Conservation (phyloP, 2,329 filamentous ascomycete species). For the Colletotrichum sidae region DNA sequence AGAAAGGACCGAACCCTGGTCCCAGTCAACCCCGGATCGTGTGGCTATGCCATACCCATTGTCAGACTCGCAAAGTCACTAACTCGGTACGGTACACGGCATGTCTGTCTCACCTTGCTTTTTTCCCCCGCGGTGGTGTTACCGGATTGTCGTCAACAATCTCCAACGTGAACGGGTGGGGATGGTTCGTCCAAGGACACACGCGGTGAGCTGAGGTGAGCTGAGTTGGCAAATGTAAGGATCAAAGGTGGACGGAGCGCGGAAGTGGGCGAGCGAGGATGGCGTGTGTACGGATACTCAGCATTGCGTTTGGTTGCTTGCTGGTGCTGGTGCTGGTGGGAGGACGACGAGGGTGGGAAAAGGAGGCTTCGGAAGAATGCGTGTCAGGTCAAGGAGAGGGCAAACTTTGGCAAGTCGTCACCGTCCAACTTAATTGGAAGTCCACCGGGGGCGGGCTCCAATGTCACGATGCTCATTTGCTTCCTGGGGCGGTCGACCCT, state of each 20-base stretch:
- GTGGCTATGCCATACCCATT: not conserved
- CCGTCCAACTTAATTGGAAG: conserved; percentile 19
- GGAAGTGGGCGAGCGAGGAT: no score
- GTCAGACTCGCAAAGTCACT: conserved; percentile 5
- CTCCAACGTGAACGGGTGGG: not conserved
- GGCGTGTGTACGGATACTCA: no score
- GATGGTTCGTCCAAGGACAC: not conserved
- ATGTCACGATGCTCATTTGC: conserved; percentile 27
- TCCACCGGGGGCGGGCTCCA: not conserved
- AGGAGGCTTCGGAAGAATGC: not conserved
- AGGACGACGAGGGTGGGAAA: not conserved
- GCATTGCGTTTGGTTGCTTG: no score
- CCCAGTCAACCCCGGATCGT: not conserved
- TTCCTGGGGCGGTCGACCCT: not conserved
- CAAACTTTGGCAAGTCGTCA: not conserved
- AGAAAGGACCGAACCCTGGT: not conserved
- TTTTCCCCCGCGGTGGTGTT: not conserved
- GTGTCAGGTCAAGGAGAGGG: conserved; percentile 27
- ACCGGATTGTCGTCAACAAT: not conserved
- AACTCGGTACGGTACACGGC: not conserved
- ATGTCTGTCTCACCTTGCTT: conserved; percentile 12
- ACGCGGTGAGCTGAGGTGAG: not conserved
- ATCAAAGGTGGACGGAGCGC: conserved; percentile 21
- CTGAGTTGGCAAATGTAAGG: conserved; percentile 28
- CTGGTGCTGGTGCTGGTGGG: no score